A percentile compares a stretch with the other conserved stretches of the same genome.
These are phyloP conservation scores for Amauroascus verrucosus DNA, from an alignment of 2,329 filamentous ascomycete genomes.

Conservation along the genomic window DNA sequence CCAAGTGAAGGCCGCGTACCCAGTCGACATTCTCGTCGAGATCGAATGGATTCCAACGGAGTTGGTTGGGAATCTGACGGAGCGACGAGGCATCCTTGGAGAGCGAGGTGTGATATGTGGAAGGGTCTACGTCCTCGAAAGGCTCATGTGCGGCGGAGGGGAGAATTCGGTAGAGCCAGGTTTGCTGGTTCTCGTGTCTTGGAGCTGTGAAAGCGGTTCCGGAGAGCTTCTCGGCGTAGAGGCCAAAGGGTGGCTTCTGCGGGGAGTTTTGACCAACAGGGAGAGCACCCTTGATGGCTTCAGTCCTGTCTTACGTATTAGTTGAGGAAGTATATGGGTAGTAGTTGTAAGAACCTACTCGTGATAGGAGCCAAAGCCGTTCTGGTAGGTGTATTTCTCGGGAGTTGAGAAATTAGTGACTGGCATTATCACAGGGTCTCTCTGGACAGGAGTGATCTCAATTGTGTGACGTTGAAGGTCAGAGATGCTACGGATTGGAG, in stretches of 20 bases:
- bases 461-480: neutral
- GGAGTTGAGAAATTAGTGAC: conserved; percentile 52
- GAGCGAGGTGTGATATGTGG: conserved; percentile 39
- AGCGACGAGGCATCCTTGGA: conserved; percentile 39
- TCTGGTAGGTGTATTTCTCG: conserved; percentile 66
- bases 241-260: conserved; percentile 64
- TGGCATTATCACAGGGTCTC: conserved; percentile 43
- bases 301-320: conserved; percentile 46
- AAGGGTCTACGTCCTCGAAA: conserved; percentile 37
- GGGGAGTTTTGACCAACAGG: conserved; percentile 71
- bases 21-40: conserved; percentile 58
- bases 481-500: neutral
- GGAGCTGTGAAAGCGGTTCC: conserved; percentile 63
- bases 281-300: conserved; percentile 63
- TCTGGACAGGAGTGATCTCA: neutral
- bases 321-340: neutral
- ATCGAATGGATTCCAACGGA: conserved; percentile 71
- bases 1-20: conserved; percentile 58
- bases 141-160: conserved; percentile 52
- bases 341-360: conserved; percentile 46
- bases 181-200: conserved; percentile 57
- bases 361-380: conserved; percentile 66
- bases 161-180: conserved; percentile 62
- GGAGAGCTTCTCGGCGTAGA: conserved; percentile 73
- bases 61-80: conserved; percentile 58